Base-by-base conservation (phyloP, 371 early-diverging fungal species). In the Rhizopus microsporus region DNA sequence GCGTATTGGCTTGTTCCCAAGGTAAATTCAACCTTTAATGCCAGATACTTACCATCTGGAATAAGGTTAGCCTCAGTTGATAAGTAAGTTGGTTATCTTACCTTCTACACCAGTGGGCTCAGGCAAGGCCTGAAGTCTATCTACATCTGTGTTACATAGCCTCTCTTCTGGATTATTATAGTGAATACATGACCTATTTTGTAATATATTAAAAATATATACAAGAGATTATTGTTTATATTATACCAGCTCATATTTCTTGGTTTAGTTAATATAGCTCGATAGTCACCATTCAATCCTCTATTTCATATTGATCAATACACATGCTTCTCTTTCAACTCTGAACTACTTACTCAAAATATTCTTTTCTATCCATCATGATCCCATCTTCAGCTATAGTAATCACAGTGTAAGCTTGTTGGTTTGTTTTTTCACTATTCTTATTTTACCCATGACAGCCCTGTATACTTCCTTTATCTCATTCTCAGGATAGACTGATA, bases 1-100 rank as follows among this genome's bases (percentile, higher is more conserved):
- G 99, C 99, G 72, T 99, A 99, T 53, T 89, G 86, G 39, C 95
- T 92, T 1, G 93, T 71, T 10, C 73, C 77, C 51, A 99, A 76
- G 3, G 86, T 88, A 62, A 99, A 87, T 53, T 81, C 77, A 32
- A 96, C 70, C 33, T 87, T 78, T 38, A 96, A 66, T 4, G 91
- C 97, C 40, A 89, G 52, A 42, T 81, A 70, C 48, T 81, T 74
- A n/a, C 92, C 93, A 32, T 78, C 84, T 71, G 59, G 23, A 47
- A 56, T 39, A 43, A 7, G 40, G 12, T 64, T 55, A 51, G 30
- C 40, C 15, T 17, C 17, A 44, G 17, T 37, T 32, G n/a, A 29
- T 15, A 50, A 40, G 0, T 34, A 5, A 52, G 16, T 29, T 32
- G 1, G 7, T 23, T 17, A 23, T 30, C 29, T 60, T 68, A 70